Percentiles rank a stretch among this genome's conserved stretches.
These are phyloP conservation scores for Pythium aristosporum DNA, from an alignment of 352 stramenopile species.

Conservation along the genomic window DNA sequence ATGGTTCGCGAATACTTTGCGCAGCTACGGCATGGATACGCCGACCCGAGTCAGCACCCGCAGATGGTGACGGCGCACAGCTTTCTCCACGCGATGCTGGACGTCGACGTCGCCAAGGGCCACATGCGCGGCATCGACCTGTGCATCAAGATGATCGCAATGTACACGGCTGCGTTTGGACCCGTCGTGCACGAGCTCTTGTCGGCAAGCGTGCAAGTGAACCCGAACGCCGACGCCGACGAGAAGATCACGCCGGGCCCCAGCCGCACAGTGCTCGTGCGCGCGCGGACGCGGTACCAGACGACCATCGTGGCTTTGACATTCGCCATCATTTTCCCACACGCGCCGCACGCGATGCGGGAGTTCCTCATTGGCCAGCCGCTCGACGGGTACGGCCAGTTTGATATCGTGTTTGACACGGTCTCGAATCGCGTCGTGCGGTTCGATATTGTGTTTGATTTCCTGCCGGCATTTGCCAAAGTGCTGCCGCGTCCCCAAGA, in stretches of 20 bases:
- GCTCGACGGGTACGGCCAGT: constrained; percentile 6
- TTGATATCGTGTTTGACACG: constrained; percentile 17
- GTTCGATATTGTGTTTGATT: constrained; percentile 12
- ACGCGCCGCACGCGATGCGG: not conserved
- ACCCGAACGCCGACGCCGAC: constrained; percentile 8
- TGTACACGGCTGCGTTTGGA: constrained; percentile 20
- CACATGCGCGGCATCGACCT: constrained; percentile 15
- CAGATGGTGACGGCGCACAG: constrained; percentile 8
- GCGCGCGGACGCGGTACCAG: constrained; percentile 4
- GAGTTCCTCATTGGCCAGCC: constrained; percentile 3
- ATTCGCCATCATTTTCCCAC: constrained; percentile 16
- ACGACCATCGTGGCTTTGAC: constrained; percentile 7
- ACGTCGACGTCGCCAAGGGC: constrained; percentile 18
- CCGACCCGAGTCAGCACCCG: not conserved
- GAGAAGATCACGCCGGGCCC: not conserved
- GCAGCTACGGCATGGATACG: constrained; percentile 16
- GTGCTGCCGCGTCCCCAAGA: constrained; percentile 11
- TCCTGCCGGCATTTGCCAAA: constrained; percentile 14
- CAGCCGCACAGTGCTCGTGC: constrained; percentile 12
- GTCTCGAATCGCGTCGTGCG: constrained; percentile 5
- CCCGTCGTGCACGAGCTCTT: constrained; percentile 12
- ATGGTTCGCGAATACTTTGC: constrained; percentile 15
- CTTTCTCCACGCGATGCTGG: constrained; percentile 18
- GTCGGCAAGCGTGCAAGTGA: not conserved
- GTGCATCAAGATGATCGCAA: constrained; percentile 17